phyloP scores from a whole-genome alignment of 2,329 filamentous ascomycete species.

The Sclerotinia nivalis region DNA sequence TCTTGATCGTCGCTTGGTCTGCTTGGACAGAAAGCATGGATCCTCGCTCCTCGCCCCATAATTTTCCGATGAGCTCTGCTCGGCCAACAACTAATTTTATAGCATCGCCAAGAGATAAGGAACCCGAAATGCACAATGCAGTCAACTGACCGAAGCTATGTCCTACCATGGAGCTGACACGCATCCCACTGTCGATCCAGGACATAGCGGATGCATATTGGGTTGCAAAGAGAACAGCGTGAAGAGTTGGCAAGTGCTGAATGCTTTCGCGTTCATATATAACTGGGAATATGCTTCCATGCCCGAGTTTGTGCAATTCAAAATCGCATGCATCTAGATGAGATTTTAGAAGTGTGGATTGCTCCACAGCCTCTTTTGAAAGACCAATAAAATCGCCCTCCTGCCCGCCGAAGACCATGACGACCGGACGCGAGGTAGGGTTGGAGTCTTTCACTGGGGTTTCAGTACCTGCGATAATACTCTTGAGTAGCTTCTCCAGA shows the following conservation, averaged over 20 bases:
- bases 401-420: slow-evolving; percentile 42
- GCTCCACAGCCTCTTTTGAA: background rate
- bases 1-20: slow-evolving; percentile 19
- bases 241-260: slow-evolving; percentile 24
- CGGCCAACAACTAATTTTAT: slow-evolving; percentile 41
- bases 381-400: slow-evolving; percentile 22
- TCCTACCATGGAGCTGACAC: slow-evolving; percentile 34
- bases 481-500: slow-evolving; percentile 5
- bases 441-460: slow-evolving; percentile 15
- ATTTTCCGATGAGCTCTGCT: slow-evolving; percentile 40
- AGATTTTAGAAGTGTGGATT: slow-evolving; percentile 16
- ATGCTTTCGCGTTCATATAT: slow-evolving; percentile 21
- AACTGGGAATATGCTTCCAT: slow-evolving; percentile 26
- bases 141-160: slow-evolving; percentile 47
- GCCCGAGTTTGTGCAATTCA: slow-evolving; percentile 8
- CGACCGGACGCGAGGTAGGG: slow-evolving; percentile 36
- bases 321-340: slow-evolving; percentile 25
- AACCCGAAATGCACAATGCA: slow-evolving; percentile 42
- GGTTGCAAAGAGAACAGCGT: slow-evolving; percentile 27
- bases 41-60: slow-evolving; percentile 43
- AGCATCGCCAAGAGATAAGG: slow-evolving; percentile 41
- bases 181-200: slow-evolving; percentile 30
- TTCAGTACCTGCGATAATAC: background rate
- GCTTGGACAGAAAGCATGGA: slow-evolving; percentile 42
- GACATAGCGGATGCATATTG: slow-evolving; percentile 30